These are phyloP conservation scores for Ceratobasidium sp. DNA, from an alignment of 1,284 basidiomycete genomes.

Conservation along the genomic window DNA sequence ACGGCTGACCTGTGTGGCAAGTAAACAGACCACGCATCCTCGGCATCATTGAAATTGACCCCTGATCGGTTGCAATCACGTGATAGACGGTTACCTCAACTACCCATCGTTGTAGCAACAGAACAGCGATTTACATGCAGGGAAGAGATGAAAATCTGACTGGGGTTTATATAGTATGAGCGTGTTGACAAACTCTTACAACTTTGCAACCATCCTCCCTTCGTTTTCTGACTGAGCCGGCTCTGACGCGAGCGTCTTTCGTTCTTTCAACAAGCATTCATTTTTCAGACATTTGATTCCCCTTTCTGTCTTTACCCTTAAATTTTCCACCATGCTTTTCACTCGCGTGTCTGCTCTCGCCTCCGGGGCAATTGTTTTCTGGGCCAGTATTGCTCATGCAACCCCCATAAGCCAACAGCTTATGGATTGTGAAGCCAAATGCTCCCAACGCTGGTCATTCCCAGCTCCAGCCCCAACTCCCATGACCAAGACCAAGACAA, in stretches of 20 bases:
- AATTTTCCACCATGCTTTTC: conserved; percentile 21
- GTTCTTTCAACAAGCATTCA: neutral
- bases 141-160: neutral
- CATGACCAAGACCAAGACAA: neutral
- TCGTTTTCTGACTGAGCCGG: conserved; percentile 18
- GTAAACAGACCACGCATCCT: too few species aligned
- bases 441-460: conserved; percentile 19
- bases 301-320: neutral
- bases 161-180: neutral
- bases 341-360: neutral
- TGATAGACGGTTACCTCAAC: conserved; percentile 6
- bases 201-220: neutral
- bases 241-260: conserved; percentile 20
- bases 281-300: too few species aligned
- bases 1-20: too few species aligned
- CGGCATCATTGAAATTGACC: too few species aligned
- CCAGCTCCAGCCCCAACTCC: conserved; percentile 3
- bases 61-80: too few species aligned
- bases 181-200: neutral
- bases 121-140: neutral
- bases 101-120: conserved; percentile 14
- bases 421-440: conserved; percentile 16
- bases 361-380: neutral
- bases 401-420: conserved; percentile 9
- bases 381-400: neutral